These are phyloP conservation scores for Allium cepa DNA, from an alignment of 106 monocot species.

Conservation along the genomic window DNA sequence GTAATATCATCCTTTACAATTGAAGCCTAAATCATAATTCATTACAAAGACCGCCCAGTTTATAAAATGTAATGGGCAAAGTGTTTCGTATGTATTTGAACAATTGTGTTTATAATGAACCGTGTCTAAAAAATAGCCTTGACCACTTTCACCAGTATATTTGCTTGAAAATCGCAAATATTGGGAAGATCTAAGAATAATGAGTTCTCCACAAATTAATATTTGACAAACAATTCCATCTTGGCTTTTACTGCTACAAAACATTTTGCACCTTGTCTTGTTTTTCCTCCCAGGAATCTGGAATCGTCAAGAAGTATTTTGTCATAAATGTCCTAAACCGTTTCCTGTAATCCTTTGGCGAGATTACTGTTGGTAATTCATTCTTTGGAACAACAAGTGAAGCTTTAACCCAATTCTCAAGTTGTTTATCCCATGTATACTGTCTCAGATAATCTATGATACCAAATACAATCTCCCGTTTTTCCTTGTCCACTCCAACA, in stretches of 20 bases:
- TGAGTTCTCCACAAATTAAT: too few species aligned
- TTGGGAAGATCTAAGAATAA: conserved; percentile 15
- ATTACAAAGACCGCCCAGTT: too few species aligned
- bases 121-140: background rate
- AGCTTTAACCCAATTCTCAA: conserved; percentile 88
- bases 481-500: conserved; percentile 81
- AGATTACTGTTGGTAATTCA: conserved; percentile 74
- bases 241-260: background rate
- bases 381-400: conserved; percentile 89
- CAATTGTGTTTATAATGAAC: too few species aligned
- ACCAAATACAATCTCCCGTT: conserved; percentile 79
- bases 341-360: conserved; percentile 95
- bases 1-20: too few species aligned
- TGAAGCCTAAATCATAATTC: too few species aligned
- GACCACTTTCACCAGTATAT: conserved; percentile 23
- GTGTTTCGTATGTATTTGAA: too few species aligned
- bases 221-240: background rate
- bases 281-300: conserved; percentile 43
- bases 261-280: too few species aligned
- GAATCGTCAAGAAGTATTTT: conserved; percentile 71
- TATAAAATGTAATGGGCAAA: too few species aligned
- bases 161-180: conserved; percentile 56
- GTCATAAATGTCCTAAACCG: conserved; percentile 91
- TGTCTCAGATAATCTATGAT: conserved; percentile 99
- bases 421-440: conserved; percentile 98